phyloP scores from a whole-genome alignment of 176 grass and related monocot genomes.

The Bothriochloa decipiens region DNA sequence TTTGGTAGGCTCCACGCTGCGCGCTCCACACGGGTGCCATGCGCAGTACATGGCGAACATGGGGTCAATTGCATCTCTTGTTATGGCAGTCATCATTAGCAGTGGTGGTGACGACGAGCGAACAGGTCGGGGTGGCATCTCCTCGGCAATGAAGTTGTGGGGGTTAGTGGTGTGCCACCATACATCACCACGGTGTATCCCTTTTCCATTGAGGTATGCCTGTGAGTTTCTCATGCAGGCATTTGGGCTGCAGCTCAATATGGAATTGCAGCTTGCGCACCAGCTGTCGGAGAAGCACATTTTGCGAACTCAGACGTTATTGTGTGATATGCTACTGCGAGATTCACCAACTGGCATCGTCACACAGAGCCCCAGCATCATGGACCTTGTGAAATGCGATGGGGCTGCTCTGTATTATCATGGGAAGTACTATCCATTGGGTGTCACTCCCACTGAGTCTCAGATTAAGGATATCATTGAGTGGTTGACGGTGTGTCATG shows the following conservation, averaged over 20 bases:
- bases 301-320: slow-evolving; percentile 81
- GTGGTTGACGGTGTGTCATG: slow-evolving; percentile 76
- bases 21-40: slow-evolving; percentile 83
- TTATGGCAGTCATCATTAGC: slow-evolving; percentile 91
- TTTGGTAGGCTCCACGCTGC: slow-evolving; percentile 91
- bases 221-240: slow-evolving; percentile 99
- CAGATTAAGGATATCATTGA: slow-evolving; percentile 93
- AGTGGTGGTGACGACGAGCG: slow-evolving; percentile 66
- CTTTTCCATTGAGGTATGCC: slow-evolving; percentile 88
- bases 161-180: slow-evolving; percentile 98
- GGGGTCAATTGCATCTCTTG: slow-evolving; percentile 93
- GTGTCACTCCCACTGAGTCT: slow-evolving; percentile 76
- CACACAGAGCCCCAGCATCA: slow-evolving; percentile 96
- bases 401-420: slow-evolving; percentile 84
- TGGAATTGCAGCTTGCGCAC: slow-evolving; percentile 92
- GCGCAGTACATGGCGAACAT: slow-evolving; percentile 98
- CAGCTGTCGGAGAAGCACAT: slow-evolving; percentile 95
- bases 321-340: slow-evolving; percentile 95
- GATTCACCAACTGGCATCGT: slow-evolving; percentile 93
- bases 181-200: slow-evolving; percentile 82
- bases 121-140: slow-evolving; percentile 37
- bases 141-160: slow-evolving; percentile 82
- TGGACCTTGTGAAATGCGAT: slow-evolving; percentile 98
- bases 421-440: slow-evolving; percentile 85
- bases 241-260: slow-evolving; percentile 91